phyloP scores from a whole-genome alignment of 345 rosid species.

The Toxicodendron radicans region DNA sequence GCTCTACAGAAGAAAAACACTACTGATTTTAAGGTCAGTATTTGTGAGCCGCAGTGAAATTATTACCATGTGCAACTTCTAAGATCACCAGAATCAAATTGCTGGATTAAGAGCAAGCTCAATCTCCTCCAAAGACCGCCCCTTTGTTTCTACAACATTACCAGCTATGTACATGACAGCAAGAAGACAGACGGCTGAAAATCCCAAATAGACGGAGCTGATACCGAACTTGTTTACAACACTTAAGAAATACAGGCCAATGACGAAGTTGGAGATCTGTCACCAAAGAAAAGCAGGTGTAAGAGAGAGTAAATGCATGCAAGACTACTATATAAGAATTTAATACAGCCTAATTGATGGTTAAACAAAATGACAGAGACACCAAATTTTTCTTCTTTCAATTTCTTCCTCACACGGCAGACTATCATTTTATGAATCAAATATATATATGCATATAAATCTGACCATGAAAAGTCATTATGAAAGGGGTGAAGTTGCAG shows the following conservation, averaged over 20 bases:
- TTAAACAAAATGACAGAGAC: neutral
- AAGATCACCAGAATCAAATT: constrained; percentile 23
- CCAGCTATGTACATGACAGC: constrained; percentile 78
- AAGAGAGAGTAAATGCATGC: neutral
- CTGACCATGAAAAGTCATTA: neutral
- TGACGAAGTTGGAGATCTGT: constrained; percentile 91
- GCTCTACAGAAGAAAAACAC: neutral
- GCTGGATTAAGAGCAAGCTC: constrained; percentile 73
- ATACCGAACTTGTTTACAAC: constrained; percentile 88
- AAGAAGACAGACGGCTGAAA: constrained; percentile 71
- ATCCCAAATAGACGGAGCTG: constrained; percentile 89
- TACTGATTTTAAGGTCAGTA: neutral
- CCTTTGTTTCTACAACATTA: constrained; percentile 92
- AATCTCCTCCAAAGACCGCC: constrained; percentile 90
- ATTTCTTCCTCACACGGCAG: neutral
- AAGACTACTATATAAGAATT: neutral
- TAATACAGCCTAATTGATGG: neutral
- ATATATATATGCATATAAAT: too few relatives aligned
- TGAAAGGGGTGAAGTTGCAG: neutral
- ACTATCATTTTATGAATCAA: neutral
- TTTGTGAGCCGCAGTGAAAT: constrained; percentile 11
- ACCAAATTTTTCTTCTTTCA: constrained; percentile 1
- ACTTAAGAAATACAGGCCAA: constrained; percentile 90
- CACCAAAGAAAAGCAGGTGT: constrained; percentile 15
- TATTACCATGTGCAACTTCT: constrained; percentile 13